phyloP scores from a whole-genome alignment of 2,329 filamentous ascomycete genomes.

The Pyrenochaeta sp. region DNA sequence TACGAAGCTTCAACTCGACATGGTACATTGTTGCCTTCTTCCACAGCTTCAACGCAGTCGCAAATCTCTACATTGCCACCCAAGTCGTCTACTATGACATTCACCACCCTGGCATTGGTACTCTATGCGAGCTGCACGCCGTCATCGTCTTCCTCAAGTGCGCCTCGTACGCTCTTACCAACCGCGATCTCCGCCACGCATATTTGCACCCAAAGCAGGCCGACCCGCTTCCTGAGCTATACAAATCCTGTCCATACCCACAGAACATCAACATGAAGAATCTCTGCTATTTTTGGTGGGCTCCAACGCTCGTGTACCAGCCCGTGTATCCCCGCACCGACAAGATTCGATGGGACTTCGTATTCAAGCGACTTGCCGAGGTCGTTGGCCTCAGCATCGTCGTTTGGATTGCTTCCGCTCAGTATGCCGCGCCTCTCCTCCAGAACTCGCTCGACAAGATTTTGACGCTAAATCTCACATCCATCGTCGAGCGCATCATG shows the following conservation, averaged over 20 bases:
- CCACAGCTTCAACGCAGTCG: slow-evolving; percentile 83
- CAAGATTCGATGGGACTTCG: slow-evolving; percentile 85
- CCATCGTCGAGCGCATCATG: slow-evolving; percentile 87
- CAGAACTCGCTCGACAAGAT: slow-evolving; percentile 91
- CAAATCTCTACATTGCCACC: slow-evolving; percentile 82
- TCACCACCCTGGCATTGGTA: slow-evolving; percentile 92
- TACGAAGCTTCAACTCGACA: slow-evolving; percentile 71
- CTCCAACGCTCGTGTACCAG: slow-evolving; percentile 95
- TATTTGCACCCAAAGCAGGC: slow-evolving; percentile 81
- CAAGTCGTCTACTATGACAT: slow-evolving; percentile 90
- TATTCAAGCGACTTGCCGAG: slow-evolving; percentile 82
- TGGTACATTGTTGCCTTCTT: slow-evolving; percentile 84
- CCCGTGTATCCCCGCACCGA: slow-evolving; percentile 90
- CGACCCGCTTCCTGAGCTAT: slow-evolving; percentile 79
- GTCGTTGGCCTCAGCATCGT: slow-evolving; percentile 80
- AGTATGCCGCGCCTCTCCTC: slow-evolving; percentile 91
- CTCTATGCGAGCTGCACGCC: slow-evolving; percentile 87
- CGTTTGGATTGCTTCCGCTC: slow-evolving; percentile 93
- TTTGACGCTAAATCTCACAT: slow-evolving; percentile 77
- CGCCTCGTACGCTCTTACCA: slow-evolving; percentile 94
- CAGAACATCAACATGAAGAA: slow-evolving; percentile 89
- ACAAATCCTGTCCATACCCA: slow-evolving; percentile 85
- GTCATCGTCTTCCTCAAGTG: slow-evolving; percentile 97
- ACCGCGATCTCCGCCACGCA: slow-evolving; percentile 91
- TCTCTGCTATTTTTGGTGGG: slow-evolving; percentile 96